Evolutionary conservation across 345 rosid species (phyloP).

Genomic region (Reutealis trisperma): DNA sequence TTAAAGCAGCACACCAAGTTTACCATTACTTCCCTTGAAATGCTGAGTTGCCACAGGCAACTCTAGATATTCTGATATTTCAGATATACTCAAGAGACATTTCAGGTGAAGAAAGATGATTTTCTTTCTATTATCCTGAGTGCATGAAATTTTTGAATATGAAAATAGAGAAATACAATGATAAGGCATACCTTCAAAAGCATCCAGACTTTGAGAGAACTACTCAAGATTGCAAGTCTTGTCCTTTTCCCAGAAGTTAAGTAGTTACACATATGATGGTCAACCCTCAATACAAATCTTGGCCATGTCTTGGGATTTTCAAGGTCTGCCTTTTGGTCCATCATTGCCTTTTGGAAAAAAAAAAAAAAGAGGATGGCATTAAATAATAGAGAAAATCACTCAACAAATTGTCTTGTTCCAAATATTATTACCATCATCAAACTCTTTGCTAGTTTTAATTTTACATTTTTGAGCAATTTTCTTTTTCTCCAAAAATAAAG

Average conservation of each 20-base stretch:
- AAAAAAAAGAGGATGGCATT: background rate
- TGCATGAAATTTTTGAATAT: background rate
- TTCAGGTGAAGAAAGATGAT: background rate
- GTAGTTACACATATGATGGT: conserved; percentile 80
- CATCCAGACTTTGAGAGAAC: conserved; percentile 95
- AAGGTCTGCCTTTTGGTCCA: conserved; percentile 58
- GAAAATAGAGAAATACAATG: background rate
- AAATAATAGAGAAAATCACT: background rate
- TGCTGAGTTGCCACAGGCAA: background rate
- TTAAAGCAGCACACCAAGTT: background rate
- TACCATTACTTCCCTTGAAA: background rate
- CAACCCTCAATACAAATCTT: conserved; percentile 74
- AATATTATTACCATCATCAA: background rate
- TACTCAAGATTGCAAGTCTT: conserved; percentile 77
- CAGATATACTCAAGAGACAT: background rate
- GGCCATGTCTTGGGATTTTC: conserved; percentile 88
- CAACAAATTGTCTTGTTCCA: background rate
- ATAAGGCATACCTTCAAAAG: conserved; percentile 67
- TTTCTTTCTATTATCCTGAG: background rate
- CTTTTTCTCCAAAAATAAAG: background rate
- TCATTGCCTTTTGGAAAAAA: conserved; percentile 50
- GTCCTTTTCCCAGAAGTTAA: conserved; percentile 84
- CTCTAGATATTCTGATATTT: background rate
- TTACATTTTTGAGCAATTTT: background rate
- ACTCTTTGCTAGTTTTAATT: conserved; percentile 1